Percentiles rank a stretch among this genome's conserved stretches.
These are phyloP conservation scores for Yarrowia keelungensis DNA, from an alignment of 805 yeast species.

Conservation along the genomic window DNA sequence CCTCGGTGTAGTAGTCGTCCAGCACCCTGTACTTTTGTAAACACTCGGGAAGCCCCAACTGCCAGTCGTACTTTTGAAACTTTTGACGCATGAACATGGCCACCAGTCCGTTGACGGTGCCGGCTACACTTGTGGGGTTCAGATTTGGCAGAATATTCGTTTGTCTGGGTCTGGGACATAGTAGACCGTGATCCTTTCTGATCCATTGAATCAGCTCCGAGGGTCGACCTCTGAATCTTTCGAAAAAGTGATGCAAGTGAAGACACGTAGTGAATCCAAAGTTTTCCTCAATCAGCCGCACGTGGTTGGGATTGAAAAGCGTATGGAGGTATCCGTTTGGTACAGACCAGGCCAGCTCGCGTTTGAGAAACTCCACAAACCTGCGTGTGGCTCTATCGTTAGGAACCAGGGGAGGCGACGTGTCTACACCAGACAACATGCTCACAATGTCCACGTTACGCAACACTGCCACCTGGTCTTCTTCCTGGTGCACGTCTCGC, in stretches of 20 bases:
- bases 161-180: neutral
- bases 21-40: neutral
- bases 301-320: conserved; percentile 1
- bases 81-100: neutral
- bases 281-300: neutral
- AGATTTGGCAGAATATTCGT: neutral
- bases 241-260: neutral
- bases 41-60: neutral
- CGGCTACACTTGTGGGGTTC: conserved; percentile 1
- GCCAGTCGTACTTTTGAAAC: neutral
- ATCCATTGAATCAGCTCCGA: neutral
- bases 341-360: neutral
- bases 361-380: neutral
- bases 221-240: neutral
- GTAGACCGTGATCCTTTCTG: no score
- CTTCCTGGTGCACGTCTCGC: neutral
- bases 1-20: conserved; percentile 8
- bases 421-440: neutral
- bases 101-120: neutral
- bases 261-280: conserved; percentile 5
- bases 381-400: neutral
- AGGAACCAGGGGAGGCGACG: neutral
- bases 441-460: neutral
- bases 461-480: neutral
- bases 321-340: conserved; percentile 17